These are phyloP conservation scores for Kodamaea lidongshanica DNA, from an alignment of 805 yeast genomes.

Conservation along the genomic window DNA sequence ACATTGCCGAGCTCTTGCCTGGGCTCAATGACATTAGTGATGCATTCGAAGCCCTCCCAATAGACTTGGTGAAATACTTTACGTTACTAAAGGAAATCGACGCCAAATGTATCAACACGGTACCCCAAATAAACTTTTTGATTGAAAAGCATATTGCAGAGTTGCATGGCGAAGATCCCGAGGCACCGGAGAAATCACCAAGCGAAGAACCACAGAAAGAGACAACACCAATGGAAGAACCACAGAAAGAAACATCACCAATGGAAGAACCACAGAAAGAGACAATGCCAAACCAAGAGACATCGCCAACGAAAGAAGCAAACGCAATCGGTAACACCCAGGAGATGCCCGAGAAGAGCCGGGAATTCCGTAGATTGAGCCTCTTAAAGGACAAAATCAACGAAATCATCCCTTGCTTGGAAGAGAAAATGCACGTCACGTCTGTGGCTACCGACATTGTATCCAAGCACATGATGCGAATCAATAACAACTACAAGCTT, in stretches of 20 bases:
- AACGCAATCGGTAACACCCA: not conserved
- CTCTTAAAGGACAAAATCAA: conserved; percentile 42
- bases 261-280: no score
- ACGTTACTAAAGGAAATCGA: conserved; percentile 89
- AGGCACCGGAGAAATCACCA: conserved; percentile 1
- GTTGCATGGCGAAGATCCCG: conserved; percentile 13
- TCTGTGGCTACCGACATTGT: conserved; percentile 80
- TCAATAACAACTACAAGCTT: conserved; percentile 74
- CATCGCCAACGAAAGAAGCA: conserved; percentile 3
- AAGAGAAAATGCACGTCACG: conserved; percentile 96
- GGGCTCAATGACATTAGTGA: conserved; percentile 91
- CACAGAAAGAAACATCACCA: no score
- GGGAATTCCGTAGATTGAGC: conserved; percentile 28
- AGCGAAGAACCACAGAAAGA: not conserved
- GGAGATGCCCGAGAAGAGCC: conserved; percentile 2
- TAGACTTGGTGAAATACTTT: conserved; percentile 74
- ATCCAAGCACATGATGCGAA: conserved; percentile 58
- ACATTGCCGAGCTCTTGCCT: conserved; percentile 45
- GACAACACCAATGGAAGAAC: conserved; percentile 7
- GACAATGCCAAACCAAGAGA: conserved; percentile 3
- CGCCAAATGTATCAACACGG: conserved; percentile 77
- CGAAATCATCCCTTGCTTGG: conserved; percentile 85
- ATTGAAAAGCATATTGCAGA: conserved; percentile 43
- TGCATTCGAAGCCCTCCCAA: conserved; percentile 84
- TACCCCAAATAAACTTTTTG: conserved; percentile 57